phyloP scores from a whole-genome alignment of 106 monocot species.

The Amphibolis antarctica region DNA sequence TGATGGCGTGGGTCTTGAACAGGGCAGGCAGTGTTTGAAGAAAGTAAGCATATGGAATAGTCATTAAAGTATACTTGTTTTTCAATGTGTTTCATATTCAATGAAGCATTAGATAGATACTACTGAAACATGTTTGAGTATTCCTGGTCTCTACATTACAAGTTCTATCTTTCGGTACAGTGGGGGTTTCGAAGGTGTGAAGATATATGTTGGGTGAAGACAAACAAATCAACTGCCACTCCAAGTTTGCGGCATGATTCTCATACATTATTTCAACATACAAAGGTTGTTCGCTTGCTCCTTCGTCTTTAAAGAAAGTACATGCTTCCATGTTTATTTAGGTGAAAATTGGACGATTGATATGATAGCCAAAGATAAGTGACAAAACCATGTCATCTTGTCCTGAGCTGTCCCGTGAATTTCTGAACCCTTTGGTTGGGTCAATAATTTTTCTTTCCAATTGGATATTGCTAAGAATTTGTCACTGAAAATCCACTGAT shows the following conservation, averaged over 20 bases:
- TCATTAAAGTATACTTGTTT: not conserved
- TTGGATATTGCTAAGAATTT: too few relatives aligned
- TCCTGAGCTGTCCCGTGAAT: too few relatives aligned
- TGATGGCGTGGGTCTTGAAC: slow-evolving; percentile 92
- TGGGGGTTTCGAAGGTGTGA: slow-evolving; percentile 99
- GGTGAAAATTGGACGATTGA: too few relatives aligned
- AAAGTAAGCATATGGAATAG: slow-evolving; percentile 36
- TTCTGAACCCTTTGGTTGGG: too few relatives aligned
- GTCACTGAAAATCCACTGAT: too few relatives aligned
- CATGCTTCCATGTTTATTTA: too few relatives aligned
- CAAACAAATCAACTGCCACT: slow-evolving; percentile 85
- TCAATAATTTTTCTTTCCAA: too few relatives aligned
- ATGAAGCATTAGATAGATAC: not conserved
- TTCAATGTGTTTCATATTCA: not conserved
- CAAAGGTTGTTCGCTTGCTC: slow-evolving; percentile 45
- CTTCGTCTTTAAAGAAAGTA: not conserved
- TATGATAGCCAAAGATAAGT: too few relatives aligned
- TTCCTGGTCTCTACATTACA: not conserved
- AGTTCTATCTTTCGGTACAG: slow-evolving; percentile 20
- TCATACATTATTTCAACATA: slow-evolving; percentile 85
- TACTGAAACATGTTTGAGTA: not conserved
- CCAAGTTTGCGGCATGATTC: slow-evolving; percentile 89
- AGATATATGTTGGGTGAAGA: slow-evolving; percentile 99
- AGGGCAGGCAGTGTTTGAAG: slow-evolving; percentile 88
- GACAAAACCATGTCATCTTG: too few relatives aligned